phyloP scores from a whole-genome alignment of 2,329 filamentous ascomycete genomes.

The Sarocladiaceae sp. region DNA sequence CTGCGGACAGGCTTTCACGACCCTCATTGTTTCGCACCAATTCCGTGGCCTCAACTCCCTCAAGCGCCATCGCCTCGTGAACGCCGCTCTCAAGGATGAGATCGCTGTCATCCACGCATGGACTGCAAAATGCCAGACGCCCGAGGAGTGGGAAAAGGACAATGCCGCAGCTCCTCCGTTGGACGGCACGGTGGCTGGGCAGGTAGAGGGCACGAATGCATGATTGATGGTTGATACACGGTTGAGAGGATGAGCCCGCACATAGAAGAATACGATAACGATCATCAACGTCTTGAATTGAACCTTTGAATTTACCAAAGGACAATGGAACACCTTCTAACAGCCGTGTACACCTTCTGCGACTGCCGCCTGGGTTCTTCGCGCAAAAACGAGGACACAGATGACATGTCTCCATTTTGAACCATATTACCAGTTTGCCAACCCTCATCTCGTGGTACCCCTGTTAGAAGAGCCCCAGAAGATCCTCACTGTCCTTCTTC shows the following conservation, averaged over 20 bases:
- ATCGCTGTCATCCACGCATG: conserved; percentile 90
- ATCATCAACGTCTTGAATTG: too few species aligned
- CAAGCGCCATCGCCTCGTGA: conserved; percentile 80
- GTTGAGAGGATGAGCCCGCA: not conserved
- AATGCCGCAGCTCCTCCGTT: conserved; percentile 32
- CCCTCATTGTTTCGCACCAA: conserved; percentile 55
- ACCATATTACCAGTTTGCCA: too few species aligned
- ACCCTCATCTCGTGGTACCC: conserved; percentile 4
- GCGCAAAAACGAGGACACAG: too few species aligned
- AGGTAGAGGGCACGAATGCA: conserved; percentile 28
- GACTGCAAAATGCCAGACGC: conserved; percentile 90
- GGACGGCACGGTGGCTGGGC: conserved; percentile 37
- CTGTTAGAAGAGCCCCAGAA: conserved; percentile 38
- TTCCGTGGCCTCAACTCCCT: conserved; percentile 70
- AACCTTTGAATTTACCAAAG: too few species aligned
- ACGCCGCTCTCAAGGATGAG: conserved; percentile 74
- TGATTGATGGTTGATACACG: conserved; percentile 6
- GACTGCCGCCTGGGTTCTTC: too few species aligned
- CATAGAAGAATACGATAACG: too few species aligned
- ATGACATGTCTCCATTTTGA: too few species aligned
- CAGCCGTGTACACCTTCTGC: too few species aligned
- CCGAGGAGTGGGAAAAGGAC: conserved; percentile 78
- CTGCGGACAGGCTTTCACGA: conserved; percentile 56
- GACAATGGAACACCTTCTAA: too few species aligned
- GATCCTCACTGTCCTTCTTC: conserved; percentile 56